Conservation (phyloP, 257 asterid species). For the Solanum acaule region DNA sequence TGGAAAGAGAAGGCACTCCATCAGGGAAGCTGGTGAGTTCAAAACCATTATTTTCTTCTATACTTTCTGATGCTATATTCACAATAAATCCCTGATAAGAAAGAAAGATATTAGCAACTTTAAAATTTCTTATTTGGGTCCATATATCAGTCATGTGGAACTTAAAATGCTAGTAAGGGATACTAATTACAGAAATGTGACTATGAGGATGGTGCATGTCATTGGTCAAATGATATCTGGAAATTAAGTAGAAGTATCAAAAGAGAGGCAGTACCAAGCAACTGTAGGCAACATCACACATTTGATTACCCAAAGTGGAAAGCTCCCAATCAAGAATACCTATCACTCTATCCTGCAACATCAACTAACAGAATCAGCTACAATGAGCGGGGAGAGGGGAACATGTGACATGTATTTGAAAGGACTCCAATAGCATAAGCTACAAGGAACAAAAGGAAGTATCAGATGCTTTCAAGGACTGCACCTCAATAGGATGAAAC, state of each 20-base stretch:
- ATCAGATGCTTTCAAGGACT: slow-evolving; percentile 2
- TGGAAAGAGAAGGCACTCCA: slow-evolving; percentile 70
- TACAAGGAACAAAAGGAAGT: slow-evolving; percentile 1
- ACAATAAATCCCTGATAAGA: slow-evolving; percentile 58
- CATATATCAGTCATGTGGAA: neutral
- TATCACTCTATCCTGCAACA: slow-evolving; percentile 82
- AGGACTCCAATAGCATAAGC: neutral
- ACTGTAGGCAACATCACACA: slow-evolving; percentile 94
- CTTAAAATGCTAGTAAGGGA: neutral
- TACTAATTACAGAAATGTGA: neutral
- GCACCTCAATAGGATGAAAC: slow-evolving; percentile 93
- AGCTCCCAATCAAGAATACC: slow-evolving; percentile 97
- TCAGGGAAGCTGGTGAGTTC: slow-evolving; percentile 60
- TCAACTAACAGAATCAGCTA: neutral
- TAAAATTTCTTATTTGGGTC: neutral
- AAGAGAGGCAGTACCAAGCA: slow-evolving; percentile 55
- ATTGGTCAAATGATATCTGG: neutral
- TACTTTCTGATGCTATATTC: slow-evolving; percentile 37
- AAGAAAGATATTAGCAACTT: slow-evolving; percentile 6
- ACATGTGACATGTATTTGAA: neutral
- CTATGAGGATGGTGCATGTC: neutral
- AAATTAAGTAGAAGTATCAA: slow-evolving; percentile 2
- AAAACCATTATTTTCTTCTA: slow-evolving; percentile 46
- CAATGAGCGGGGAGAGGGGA: neutral
- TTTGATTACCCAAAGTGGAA: slow-evolving; percentile 92